These are phyloP conservation scores for Malus fusca DNA, from an alignment of 306 rosid genomes.

Conservation along the genomic window DNA sequence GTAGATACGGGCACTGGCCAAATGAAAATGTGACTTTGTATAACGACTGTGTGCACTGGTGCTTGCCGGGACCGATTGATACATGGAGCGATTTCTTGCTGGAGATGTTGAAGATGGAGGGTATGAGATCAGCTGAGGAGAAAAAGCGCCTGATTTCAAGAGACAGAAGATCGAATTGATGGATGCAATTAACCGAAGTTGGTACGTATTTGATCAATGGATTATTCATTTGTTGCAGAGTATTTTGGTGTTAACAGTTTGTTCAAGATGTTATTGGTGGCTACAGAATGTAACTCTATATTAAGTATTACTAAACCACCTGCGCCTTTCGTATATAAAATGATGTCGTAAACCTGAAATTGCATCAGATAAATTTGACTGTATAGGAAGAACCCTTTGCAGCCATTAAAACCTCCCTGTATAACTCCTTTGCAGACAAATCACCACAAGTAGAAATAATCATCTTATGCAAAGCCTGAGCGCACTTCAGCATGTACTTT, in stretches of 20 bases:
- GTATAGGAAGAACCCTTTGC: no score
- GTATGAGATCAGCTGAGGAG: constrained; percentile 56
- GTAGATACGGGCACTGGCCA: constrained; percentile 80
- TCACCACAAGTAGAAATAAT: no score
- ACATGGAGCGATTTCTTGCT: constrained; percentile 70
- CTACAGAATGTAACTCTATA: background rate
- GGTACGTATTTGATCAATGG: background rate
- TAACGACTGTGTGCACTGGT: constrained; percentile 94
- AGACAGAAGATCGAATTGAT: constrained; percentile 17
- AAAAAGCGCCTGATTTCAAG: constrained; percentile 18
- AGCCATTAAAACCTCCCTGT: no score
- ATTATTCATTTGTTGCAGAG: background rate
- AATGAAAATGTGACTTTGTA: constrained; percentile 55
- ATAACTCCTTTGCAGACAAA: no score
- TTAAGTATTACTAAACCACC: background rate
- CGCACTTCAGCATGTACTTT: no score
- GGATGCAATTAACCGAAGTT: background rate
- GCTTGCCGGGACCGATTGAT: constrained; percentile 84
- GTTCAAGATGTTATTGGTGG: background rate
- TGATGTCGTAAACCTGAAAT: no score
- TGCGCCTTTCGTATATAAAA: no score
- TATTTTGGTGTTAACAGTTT: background rate
- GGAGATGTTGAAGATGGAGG: constrained; percentile 75
- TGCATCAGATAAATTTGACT: no score
- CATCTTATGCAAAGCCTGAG: no score